Evolutionary conservation across 2,329 filamentous ascomycete genomes (phyloP), one percentile per base, ranked within the genome.

Genomic region (Penicillium sp.): DNA sequence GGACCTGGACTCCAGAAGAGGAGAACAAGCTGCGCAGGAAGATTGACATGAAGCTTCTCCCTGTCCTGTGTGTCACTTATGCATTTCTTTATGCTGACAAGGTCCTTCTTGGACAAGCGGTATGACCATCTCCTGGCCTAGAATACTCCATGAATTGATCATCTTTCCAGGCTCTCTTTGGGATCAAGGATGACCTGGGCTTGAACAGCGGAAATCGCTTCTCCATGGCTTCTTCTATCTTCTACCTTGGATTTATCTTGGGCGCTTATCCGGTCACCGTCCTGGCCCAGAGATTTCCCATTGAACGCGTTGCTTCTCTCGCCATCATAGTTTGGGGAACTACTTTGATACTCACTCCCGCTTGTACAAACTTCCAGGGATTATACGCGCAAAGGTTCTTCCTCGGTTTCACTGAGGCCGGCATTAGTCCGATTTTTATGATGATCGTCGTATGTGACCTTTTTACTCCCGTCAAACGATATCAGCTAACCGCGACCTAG

Each of bases 391-490:
- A 83, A 61, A 70, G 82, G 4, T 84, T 85, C 73, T 79, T 83
- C 48, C 74, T 86, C 1, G 84, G 84, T 0, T 75, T 84, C 6
- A 67, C 86, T 1, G 84, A 86, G 64, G 77, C 75, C 3, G 79
- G 82, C 23, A 79, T 86, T 36, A 82, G 79, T 1, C 84, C 84
- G 0, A 81, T 81, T 44, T 84, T 84, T 57, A 83, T 84, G 75
- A 75, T 82, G 50, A 81, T 83, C 43, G 76, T 80, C 72, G 68
- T 65, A 63, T 23, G 53, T 58, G 9, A 16, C 9, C 21, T 39
- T 49, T 8, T 6, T 4, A 5, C 15, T 15, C 5, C 23, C 10
- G 2, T 27, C 11, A 13, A 29, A 19, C 6, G 1, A 8, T 9
- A 15, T 13, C 9, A 1, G 23, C 46, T 49, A 6, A 49, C 21